phyloP scores from a whole-genome alignment of 768 basidiomycete species.

The Dioszegia hungarica region DNA sequence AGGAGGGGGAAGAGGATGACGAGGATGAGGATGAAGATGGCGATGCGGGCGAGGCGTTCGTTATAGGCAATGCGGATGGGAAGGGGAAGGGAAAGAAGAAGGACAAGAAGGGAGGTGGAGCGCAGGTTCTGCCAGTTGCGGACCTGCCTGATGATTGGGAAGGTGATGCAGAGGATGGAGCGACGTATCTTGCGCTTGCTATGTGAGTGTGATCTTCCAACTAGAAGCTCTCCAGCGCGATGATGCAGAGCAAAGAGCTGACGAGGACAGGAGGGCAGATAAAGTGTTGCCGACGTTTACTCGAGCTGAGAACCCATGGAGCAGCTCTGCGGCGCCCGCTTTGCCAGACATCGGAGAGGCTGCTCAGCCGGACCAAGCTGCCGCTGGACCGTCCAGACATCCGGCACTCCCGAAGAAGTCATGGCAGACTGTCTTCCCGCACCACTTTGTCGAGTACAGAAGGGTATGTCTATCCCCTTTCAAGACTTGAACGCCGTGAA shows the following conservation, averaged over 20 bases:
- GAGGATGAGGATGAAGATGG: too few relatives aligned
- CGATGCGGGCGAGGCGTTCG: too few relatives aligned
- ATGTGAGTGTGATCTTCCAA: constrained; percentile 6
- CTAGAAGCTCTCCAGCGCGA: too few relatives aligned
- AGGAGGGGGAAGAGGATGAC: too few relatives aligned
- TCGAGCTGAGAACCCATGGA: constrained; percentile 16
- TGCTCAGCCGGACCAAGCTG: background rate
- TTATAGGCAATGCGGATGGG: background rate
- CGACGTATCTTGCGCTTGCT: constrained; percentile 43
- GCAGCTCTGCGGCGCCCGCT: background rate
- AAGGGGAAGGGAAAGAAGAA: background rate
- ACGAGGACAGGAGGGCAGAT: constrained; percentile 16
- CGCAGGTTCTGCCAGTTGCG: constrained; percentile 48
- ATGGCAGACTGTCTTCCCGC: constrained; percentile 33
- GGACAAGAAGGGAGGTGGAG: constrained; percentile 11
- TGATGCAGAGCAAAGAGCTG: too few relatives aligned
- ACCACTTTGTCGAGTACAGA: constrained; percentile 37
- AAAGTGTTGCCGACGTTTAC: constrained; percentile 23
- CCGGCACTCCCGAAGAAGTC: constrained; percentile 41
- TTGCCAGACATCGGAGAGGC: background rate
- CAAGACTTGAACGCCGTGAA: background rate
- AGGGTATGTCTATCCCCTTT: constrained; percentile 21
- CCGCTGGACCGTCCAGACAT: constrained; percentile 28
- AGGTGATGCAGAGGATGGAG: constrained; percentile 45
- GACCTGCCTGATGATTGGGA: constrained; percentile 42